Conservation (phyloP, 1,284 basidiomycete species). For the Neonothopanus nambi region DNA sequence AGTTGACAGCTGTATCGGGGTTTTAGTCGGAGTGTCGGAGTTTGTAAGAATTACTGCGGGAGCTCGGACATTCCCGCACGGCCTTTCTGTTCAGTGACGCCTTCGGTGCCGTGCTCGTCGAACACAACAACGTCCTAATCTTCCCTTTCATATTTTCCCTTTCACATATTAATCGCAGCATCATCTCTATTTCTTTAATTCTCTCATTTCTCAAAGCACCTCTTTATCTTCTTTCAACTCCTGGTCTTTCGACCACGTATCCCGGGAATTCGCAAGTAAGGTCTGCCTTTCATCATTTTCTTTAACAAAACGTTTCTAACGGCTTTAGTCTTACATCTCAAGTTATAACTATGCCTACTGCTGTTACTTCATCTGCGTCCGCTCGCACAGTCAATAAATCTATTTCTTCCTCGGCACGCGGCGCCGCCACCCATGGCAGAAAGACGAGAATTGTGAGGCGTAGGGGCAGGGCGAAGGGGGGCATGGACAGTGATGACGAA, state of each 20-base stretch:
- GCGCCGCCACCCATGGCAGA: constrained; percentile 24
- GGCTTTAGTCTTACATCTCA: constrained; percentile 14
- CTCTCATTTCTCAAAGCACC: constrained; percentile 17
- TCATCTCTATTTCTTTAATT: constrained; percentile 11
- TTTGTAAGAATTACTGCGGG: neutral
- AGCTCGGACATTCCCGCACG: neutral
- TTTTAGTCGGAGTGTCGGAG: neutral
- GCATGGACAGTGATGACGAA: constrained; percentile 71
- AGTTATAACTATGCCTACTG: constrained; percentile 44
- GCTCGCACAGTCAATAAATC: constrained; percentile 31
- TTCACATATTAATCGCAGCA: neutral
- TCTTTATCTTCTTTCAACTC: constrained; percentile 19
- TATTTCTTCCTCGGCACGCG: constrained; percentile 27
- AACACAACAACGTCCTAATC: neutral
- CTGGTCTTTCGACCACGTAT: constrained; percentile 4
- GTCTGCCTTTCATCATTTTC: constrained; percentile 22
- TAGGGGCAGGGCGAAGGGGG: constrained; percentile 56
- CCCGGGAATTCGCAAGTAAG: constrained; percentile 31
- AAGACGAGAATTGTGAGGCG: constrained; percentile 43
- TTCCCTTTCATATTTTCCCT: neutral
- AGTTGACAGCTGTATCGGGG: too few species aligned
- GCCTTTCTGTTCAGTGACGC: neutral
- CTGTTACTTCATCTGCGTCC: constrained; percentile 34
- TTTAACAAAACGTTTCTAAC: constrained; percentile 17
- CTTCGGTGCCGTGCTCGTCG: neutral